Base-by-base conservation (phyloP, 2,329 filamentous ascomycete genomes). In the Colletotrichum noveboracense region DNA sequence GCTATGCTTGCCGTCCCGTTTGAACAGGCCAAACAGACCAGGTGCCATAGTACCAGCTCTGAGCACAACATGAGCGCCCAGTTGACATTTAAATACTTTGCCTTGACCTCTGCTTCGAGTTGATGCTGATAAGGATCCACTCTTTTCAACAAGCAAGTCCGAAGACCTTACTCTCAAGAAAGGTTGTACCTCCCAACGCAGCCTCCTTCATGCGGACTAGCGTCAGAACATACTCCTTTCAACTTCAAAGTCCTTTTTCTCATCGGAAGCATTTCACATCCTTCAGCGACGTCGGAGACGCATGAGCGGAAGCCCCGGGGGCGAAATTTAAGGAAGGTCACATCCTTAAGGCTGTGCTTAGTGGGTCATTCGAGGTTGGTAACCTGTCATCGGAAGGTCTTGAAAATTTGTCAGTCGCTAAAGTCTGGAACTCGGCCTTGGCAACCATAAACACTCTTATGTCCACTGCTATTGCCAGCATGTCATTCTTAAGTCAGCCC, bases 11-110 rank as follows among this genome's bases (percentile, higher is more conserved):
- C 43, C n/a, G 43, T 52, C 10, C 43, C 0, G n/a, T 21, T 21
- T 52, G n/a, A 52, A 52, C 10, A 5, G 43, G 1, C 0, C 43
- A 52, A 21, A 52, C 3, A 52, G 10, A 48, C 6, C 10, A 13
- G 43, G n/a, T 52, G 43, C 6, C 43, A 10, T 24, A 0, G n/a
- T 21, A 52, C n/a, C 12, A 52, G n/a, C 43, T 52, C 0, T 21
- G 43, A 21, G n/a, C 43, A 21, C 43, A 13, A 1, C n/a, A 52
- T 21, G n/a, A 21, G 0, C 12, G 0, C n/a, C 2, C 21, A 0
- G 2, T 52, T 24, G 43, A 13, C 10, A 7, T 21, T 21, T n/a
- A 7, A 43, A 43, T 6, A 2, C 18, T n/a, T n/a, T 12, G 6
- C 43, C 10, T 1, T 12, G 3, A 6, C 43, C 3, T 48, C 43